These are phyloP conservation scores for Talaromyces sp. DNA, from an alignment of 2,329 filamentous ascomycete species.

Conservation along the genomic window DNA sequence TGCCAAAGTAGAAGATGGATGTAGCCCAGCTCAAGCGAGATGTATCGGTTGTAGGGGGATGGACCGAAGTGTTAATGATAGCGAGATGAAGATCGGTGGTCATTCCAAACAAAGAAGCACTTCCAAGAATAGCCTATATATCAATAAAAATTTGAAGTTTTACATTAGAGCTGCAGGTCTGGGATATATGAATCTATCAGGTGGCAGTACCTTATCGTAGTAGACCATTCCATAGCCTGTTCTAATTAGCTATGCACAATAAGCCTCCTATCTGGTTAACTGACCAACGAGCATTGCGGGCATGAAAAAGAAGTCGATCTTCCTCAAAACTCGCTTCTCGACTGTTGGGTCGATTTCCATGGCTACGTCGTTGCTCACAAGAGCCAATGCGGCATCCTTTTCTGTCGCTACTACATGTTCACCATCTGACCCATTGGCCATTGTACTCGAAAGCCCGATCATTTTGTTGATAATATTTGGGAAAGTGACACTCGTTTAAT, in stretches of 20 bases:
- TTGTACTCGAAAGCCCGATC: neutral
- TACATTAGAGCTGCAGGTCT: neutral
- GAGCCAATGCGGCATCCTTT: neutral
- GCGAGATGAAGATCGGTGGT: slow-evolving; percentile 59
- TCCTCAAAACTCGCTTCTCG: slow-evolving; percentile 54
- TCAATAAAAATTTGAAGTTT: neutral
- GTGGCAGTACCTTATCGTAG: slow-evolving; percentile 54
- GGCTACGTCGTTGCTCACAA: neutral
- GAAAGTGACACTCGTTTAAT: neutral
- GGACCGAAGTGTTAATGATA: slow-evolving; percentile 45
- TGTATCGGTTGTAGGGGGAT: slow-evolving; percentile 57
- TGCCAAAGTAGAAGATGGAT: slow-evolving; percentile 74
- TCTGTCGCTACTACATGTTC: neutral
- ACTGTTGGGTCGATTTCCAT: slow-evolving; percentile 47
- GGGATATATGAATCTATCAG: neutral
- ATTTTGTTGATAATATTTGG: neutral
- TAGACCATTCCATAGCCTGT: slow-evolving; percentile 58
- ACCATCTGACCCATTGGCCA: neutral
- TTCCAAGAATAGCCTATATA: slow-evolving; percentile 62
- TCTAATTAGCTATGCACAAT: neutral
- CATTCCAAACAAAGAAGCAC: slow-evolving; percentile 70
- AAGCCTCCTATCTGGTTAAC: neutral
- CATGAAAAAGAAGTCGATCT: slow-evolving; percentile 63
- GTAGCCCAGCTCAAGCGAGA: slow-evolving; percentile 69
- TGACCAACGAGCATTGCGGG: slow-evolving; percentile 58